Conservation (phyloP, 768 basidiomycete genomes). For the Phylloporus sp. region DNA sequence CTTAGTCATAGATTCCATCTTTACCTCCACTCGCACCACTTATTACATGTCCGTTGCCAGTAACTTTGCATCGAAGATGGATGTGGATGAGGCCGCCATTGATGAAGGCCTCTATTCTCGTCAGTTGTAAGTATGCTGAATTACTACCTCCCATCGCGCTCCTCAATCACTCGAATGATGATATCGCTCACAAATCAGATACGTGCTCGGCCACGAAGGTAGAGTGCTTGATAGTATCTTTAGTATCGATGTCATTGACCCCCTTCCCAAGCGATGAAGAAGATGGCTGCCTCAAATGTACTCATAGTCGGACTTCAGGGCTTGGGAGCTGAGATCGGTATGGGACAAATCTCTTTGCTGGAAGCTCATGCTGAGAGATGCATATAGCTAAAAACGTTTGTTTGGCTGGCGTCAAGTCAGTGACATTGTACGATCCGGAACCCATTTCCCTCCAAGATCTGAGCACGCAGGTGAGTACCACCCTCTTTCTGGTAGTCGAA, state of each 20-base stretch:
- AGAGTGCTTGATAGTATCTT: background rate
- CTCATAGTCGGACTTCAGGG: slow-evolving; percentile 90
- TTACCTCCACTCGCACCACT: slow-evolving; percentile 2
- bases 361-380: slow-evolving; percentile 8
- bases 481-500: background rate
- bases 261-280: slow-evolving; percentile 83
- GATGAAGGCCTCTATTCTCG: slow-evolving; percentile 93
- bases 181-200: slow-evolving; percentile 43
- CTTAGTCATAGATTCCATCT: slow-evolving; percentile 6
- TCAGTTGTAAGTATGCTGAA: slow-evolving; percentile 63
- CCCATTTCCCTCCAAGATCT: slow-evolving; percentile 85
- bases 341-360: slow-evolving; percentile 10
- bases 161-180: slow-evolving; percentile 16
- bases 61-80: slow-evolving; percentile 55
- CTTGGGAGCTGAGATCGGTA: slow-evolving; percentile 93
- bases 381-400: slow-evolving; percentile 81
- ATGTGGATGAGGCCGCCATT: slow-evolving; percentile 81
- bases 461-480: slow-evolving; percentile 71
- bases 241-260: slow-evolving; percentile 14
- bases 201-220: slow-evolving; percentile 98
- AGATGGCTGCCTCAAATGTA: slow-evolving; percentile 94
- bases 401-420: slow-evolving; percentile 95
- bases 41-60: slow-evolving; percentile 34
- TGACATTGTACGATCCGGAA: slow-evolving; percentile 92
- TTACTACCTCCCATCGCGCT: slow-evolving; percentile 11